Conservation (phyloP, 1,284 basidiomycete species). For the Pisolithus thermaeus region DNA sequence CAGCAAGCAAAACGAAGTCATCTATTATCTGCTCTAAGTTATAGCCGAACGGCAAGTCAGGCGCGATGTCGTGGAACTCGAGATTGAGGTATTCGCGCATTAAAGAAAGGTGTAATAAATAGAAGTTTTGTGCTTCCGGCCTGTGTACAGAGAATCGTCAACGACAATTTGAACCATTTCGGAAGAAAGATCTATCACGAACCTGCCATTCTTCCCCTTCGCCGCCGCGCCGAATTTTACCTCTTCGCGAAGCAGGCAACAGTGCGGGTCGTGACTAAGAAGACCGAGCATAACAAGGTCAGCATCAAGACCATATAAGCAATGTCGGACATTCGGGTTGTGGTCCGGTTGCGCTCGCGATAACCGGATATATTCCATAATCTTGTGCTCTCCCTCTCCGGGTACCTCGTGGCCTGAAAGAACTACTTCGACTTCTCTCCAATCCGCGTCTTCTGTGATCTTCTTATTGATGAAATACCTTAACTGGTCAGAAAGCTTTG, state of each 20-base stretch:
- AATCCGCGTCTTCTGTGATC: slow-evolving; percentile 91
- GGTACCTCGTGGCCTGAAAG: slow-evolving; percentile 98
- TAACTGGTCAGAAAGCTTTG: slow-evolving; percentile 82
- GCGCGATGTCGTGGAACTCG: slow-evolving; percentile 76
- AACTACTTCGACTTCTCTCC: slow-evolving; percentile 90
- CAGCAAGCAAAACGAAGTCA: slow-evolving; percentile 94
- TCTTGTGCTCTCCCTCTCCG: slow-evolving; percentile 99
- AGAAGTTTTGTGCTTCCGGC: slow-evolving; percentile 88
- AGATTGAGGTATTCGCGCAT: slow-evolving; percentile 97
- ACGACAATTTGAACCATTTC: not conserved
- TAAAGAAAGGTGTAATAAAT: slow-evolving; percentile 89
- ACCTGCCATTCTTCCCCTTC: slow-evolving; percentile 70
- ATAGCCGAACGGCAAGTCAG: slow-evolving; percentile 62
- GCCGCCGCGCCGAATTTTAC: slow-evolving; percentile 91
- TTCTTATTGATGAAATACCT: slow-evolving; percentile 98
- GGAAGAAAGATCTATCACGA: slow-evolving; percentile 21
- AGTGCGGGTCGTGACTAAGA: slow-evolving; percentile 97
- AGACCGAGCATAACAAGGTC: slow-evolving; percentile 98
- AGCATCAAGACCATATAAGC: slow-evolving; percentile 96
- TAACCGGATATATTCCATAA: slow-evolving; percentile 98
- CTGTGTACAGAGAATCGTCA: slow-evolving; percentile 33
- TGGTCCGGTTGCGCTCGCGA: slow-evolving; percentile 94
- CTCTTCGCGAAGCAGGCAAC: slow-evolving; percentile 95
- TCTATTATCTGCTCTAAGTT: slow-evolving; percentile 93
- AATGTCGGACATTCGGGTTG: slow-evolving; percentile 91